A percentile compares a stretch with the other conserved stretches of the same genome.
phyloP scores from a whole-genome alignment of 2,329 filamentous ascomycete species.

The Thermothelomyces thermophilus region DNA sequence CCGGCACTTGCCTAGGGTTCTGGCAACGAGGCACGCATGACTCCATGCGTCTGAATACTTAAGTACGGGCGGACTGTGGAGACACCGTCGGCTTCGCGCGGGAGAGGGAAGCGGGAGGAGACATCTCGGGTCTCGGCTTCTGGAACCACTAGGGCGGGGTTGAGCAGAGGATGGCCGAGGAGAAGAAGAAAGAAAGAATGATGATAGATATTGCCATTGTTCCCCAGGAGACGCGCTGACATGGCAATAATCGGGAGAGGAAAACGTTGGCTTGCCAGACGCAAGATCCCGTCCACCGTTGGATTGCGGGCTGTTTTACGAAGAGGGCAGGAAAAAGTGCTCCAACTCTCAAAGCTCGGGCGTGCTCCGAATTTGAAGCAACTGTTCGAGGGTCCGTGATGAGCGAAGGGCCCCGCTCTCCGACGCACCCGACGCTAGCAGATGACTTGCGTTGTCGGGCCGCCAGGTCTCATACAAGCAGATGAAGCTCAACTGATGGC shows the following conservation, averaged over 20 bases:
- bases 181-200: background rate
- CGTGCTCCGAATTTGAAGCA: too few species aligned
- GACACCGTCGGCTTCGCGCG: slow-evolving; percentile 2
- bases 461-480: background rate
- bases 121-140: background rate
- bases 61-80: slow-evolving; percentile 4
- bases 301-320: too few species aligned
- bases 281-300: too few species aligned
- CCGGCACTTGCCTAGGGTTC: background rate
- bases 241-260: too few species aligned
- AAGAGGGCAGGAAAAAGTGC: too few species aligned
- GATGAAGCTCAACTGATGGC: background rate
- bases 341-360: too few species aligned
- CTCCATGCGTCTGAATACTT: background rate
- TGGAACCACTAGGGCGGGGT: slow-evolving; percentile 1
- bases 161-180: background rate
- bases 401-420: too few species aligned
- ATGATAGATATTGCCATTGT: too few species aligned
- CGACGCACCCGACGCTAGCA: background rate
- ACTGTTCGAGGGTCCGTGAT: too few species aligned
- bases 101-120: background rate
- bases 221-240: too few species aligned
- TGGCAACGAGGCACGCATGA: background rate
- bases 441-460: background rate
- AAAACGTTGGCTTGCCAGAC: too few species aligned